Base-by-base conservation (phyloP, 805 yeast species). In the Nakazawaea wyomingensis region DNA sequence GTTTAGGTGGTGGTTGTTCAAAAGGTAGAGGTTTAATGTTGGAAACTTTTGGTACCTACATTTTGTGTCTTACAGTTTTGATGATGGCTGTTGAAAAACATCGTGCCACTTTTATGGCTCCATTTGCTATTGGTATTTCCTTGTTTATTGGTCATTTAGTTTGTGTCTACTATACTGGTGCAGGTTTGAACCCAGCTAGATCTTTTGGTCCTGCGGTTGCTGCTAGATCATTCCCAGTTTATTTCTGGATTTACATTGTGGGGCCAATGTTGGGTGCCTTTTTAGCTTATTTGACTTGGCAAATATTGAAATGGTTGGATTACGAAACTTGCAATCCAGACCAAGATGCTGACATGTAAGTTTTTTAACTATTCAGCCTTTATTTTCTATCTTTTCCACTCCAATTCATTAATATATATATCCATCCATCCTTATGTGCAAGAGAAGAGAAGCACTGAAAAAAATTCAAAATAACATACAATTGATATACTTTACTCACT, bases 231-330 rank as follows among this genome's bases (percentile, higher is more conserved):
- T 88, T 88, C 81, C 95, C 96, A 28, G 61, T 56, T 56, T 87
- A 87, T 68, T 88, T 80, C 72, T 87, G 95, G 95, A 86, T 88
- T 51, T 87, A 87, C 74, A 86, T 95, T 93, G 78, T 87, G 45
- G 96, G 96, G 43, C 96, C 96, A 48, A 54, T 80, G 43, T 57
- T 84, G 46, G 96, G 95, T 50, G 66, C 90, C 9, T 48, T 72
- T 44, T 59, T 86, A 52, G 82, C 95, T 16, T 77, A 73, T 52
- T 74, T 73, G 48, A 69, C 85, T 50, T 85, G 86, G 83, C 72
- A 80, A 59, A 50, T 77, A 38, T 69, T 86, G 66, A 80, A 78
- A 62, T 54, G 74, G 55, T 68, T 84, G 55, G 74, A 82, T 56
- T 84, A 83, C 65, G 81, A 78, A 66, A 74, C 82, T 43, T 70